These are phyloP conservation scores for Coemansia sp. DNA, from an alignment of 371 early-diverging fungal genomes.

Conservation along the genomic window DNA sequence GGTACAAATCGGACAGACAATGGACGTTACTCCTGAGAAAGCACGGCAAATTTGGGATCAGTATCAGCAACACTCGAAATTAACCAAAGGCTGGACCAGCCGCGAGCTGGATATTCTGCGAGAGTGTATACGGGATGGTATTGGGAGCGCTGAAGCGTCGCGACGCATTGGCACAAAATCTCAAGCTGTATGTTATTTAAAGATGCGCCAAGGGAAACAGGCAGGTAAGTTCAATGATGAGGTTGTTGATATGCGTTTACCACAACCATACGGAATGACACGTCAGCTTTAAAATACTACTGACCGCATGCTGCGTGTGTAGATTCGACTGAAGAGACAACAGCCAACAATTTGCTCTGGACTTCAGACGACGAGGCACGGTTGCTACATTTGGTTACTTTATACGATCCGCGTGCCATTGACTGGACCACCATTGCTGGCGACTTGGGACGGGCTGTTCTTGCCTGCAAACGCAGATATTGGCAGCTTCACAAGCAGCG, in stretches of 20 bases:
- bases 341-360: background rate
- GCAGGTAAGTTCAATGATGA: background rate
- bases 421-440: background rate
- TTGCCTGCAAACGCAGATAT: background rate
- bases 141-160: background rate
- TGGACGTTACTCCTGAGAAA: background rate
- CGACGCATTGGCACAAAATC: background rate
- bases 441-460: background rate
- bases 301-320: background rate
- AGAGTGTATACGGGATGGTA: slow-evolving; percentile 1
- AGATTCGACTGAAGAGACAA: background rate
- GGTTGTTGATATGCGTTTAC: background rate
- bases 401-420: background rate
- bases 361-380: background rate
- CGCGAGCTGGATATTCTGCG: slow-evolving; percentile 3
- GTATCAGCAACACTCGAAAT: background rate
- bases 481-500: too few species aligned
- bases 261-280: background rate
- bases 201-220: background rate
- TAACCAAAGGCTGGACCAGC: background rate
- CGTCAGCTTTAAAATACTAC: too few species aligned
- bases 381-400: background rate
- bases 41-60: background rate
- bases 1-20: slow-evolving; percentile 3
- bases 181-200: background rate